Evolutionary conservation across 1,139 yeast genomes (phyloP).

Genomic region (Hyphopichia buzzinii): DNA sequence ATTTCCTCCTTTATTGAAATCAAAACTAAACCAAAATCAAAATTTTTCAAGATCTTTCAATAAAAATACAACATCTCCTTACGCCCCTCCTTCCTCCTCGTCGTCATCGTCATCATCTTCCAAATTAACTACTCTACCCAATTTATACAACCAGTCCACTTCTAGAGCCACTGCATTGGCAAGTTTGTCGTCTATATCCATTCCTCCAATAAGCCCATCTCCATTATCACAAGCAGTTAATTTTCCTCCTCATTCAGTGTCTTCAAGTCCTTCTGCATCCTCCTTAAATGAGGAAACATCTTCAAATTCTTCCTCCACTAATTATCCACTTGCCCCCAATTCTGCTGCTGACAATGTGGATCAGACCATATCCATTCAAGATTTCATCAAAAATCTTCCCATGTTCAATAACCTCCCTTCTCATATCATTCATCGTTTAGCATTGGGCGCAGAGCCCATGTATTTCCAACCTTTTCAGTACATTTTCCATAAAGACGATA

Average conservation of each 20-base stretch:
- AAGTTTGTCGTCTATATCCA: slow-evolving; percentile 12
- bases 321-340: background rate
- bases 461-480: slow-evolving; percentile 55
- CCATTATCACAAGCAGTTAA: slow-evolving; percentile 8
- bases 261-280: slow-evolving; percentile 2
- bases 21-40: background rate
- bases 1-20: slow-evolving; percentile 7
- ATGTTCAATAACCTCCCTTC: slow-evolving; percentile 57
- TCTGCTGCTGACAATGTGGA: slow-evolving; percentile 4
- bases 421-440: slow-evolving; percentile 59
- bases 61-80: background rate
- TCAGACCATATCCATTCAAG: slow-evolving; percentile 50
- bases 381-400: slow-evolving; percentile 55
- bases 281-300: background rate
- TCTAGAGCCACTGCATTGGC: slow-evolving; percentile 16
- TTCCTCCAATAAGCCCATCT: slow-evolving; percentile 13
- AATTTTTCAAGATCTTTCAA: background rate
- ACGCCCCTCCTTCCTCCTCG: slow-evolving; percentile 1
- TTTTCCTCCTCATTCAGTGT: background rate
- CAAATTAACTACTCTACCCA: background rate
- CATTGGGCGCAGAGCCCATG: slow-evolving; percentile 59
- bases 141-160: background rate
- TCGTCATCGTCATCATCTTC: slow-evolving; percentile 4
- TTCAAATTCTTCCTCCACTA: background rate
- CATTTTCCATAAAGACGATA: slow-evolving; percentile 57